Evolutionary conservation across 2,329 filamentous ascomycete genomes (phyloP), one percentile per base, ranked within the genome.

Genomic region (Ceratocystis cubensis): DNA sequence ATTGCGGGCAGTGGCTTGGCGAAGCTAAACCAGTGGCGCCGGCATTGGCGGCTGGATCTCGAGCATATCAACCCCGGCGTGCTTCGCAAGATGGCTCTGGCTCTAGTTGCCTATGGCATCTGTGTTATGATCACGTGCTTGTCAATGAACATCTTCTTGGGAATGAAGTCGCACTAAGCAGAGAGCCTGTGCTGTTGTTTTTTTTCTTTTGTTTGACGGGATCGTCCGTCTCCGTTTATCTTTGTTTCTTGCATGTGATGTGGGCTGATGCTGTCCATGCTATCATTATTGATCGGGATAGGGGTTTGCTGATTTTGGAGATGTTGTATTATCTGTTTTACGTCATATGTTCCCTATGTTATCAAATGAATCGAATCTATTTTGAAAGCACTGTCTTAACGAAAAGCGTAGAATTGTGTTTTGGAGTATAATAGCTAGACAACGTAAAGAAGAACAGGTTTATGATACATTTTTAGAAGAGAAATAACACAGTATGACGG

Each of bases 71-170:
- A 84, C 78, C 78, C 85, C 75, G 74, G 82, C 71, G 67, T 81
- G 80, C 74, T 97, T 65, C 82, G 94, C 67, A 88, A 85, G 72
- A 75, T 90, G 69, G 87, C 91, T 65, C 78, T 96, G 61, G 87
- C 79, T 0, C 78, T 99, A 68, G 87, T 89, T 6, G 79, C 91
- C 7, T 99, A 99, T 73, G 94, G 94, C 22, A 71, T 90, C 7
- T 77, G 88, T 62, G 91, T 99, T 65, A 97, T 99, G 94, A 78
- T 89, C 33, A 86, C 93, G 61, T 97, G 92, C 74, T 77, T 99
- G 71, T 78, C 84, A 56, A 91, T 91, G 73, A 97, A 97, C 74
- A 85, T 88, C 41, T 66, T 68, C 48, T 30, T 66, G 20, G 66
- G 64, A 5, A 61, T 45, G 33, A 61, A 48, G 13, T 57, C 44